Percentiles rank a stretch among this genome's conserved stretches.
Evolutionary conservation across 345 rosid species (phyloP).

Genomic region (Mercurialis annua): DNA sequence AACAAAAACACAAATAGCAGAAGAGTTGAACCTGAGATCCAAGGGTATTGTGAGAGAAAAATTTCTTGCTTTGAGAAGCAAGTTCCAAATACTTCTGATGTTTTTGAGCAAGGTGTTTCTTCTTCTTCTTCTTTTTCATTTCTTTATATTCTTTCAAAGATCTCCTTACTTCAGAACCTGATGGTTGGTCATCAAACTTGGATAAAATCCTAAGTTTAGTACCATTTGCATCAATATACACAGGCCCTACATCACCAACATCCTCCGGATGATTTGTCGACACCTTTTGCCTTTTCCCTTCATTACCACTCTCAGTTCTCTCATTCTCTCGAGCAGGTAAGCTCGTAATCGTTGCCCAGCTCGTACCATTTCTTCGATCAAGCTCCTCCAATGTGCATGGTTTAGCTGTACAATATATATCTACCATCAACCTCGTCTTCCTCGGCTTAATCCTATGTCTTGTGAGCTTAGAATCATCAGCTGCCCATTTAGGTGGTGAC

Average conservation of each 20-base stretch:
- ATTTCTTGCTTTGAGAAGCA: conserved; percentile 49
- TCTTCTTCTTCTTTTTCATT: conserved; percentile 49
- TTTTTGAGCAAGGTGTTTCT: conserved; percentile 40
- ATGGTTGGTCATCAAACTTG: conserved; percentile 40
- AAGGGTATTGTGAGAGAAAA: conserved; percentile 38
- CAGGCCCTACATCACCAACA: conserved; percentile 68
- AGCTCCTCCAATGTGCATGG: conserved; percentile 84
- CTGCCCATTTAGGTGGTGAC: conserved; percentile 57
- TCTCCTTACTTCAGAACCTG: conserved; percentile 35
- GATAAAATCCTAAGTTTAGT: conserved; percentile 85
- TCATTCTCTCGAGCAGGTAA: conserved; percentile 42
- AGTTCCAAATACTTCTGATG: conserved; percentile 49
- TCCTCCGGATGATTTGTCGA: conserved; percentile 43
- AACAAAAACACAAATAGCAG: conserved; percentile 13
- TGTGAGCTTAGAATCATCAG: conserved; percentile 49
- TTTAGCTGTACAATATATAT: conserved; percentile 64
- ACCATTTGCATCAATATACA: conserved; percentile 82
- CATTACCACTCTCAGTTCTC: conserved; percentile 28
- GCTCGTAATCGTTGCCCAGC: conserved; percentile 48
- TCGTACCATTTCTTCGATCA: conserved; percentile 80
- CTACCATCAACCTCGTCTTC: conserved; percentile 75
- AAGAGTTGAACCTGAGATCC: conserved; percentile 51
- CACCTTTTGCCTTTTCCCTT: conserved; percentile 36
- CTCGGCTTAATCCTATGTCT: conserved; percentile 74
- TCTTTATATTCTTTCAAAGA: conserved; percentile 40